phyloP scores from a whole-genome alignment of 1,284 basidiomycete species.

The Porphyrellus sp. region DNA sequence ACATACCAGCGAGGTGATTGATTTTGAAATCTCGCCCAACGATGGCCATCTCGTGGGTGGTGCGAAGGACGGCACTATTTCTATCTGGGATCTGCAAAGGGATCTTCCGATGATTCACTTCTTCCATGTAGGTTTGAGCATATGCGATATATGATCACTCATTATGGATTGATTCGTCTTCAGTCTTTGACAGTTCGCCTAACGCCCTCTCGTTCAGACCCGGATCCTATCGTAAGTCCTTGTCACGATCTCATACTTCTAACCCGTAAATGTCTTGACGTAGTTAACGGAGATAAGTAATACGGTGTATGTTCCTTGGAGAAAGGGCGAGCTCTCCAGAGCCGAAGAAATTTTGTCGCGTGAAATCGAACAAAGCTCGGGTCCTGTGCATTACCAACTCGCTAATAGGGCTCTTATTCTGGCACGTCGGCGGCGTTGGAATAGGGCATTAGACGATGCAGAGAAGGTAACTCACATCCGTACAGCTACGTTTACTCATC shows the following conservation, averaged over 20 bases:
- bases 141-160: background rate
- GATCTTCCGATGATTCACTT: slow-evolving; percentile 9
- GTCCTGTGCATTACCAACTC: background rate
- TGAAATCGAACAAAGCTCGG: slow-evolving; percentile 6
- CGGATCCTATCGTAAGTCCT: slow-evolving; percentile 10
- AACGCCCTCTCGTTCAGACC: background rate
- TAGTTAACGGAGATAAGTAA: slow-evolving; percentile 20
- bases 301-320: slow-evolving; percentile 15
- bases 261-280: background rate
- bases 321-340: background rate
- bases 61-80: slow-evolving; percentile 7
- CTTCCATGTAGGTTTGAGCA: slow-evolving; percentile 7
- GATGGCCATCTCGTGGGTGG: slow-evolving; percentile 11
- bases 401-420: slow-evolving; percentile 25
- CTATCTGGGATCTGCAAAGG: slow-evolving; percentile 17
- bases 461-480: slow-evolving; percentile 8
- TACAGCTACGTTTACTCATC: background rate
- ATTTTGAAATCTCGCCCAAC: slow-evolving; percentile 14
- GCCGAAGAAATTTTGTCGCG: slow-evolving; percentile 20
- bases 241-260: slow-evolving; percentile 2
- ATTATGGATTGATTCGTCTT: background rate
- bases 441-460: slow-evolving; percentile 17
- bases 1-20: slow-evolving; percentile 14
- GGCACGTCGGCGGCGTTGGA: slow-evolving; percentile 7
- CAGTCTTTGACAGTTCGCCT: slow-evolving; percentile 13